phyloP scores from a whole-genome alignment of 2,329 filamentous ascomycete genomes.

The Ophidiomyces ophidiicola region DNA sequence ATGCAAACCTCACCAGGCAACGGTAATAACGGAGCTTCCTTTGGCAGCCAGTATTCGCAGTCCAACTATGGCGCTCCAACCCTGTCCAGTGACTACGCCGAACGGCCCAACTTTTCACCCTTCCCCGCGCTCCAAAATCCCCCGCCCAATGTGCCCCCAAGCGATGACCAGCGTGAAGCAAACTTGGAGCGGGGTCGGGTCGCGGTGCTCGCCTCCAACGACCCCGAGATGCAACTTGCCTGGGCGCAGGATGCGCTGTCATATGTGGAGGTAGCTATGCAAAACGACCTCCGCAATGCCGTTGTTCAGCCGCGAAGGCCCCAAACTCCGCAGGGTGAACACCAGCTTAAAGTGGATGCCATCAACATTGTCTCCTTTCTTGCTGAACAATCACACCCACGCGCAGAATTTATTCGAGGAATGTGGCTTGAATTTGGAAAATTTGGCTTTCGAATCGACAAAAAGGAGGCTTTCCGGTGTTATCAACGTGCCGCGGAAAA shows the following conservation, averaged over 20 bases:
- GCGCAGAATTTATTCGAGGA: slow-evolving; percentile 83
- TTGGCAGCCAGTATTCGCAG: slow-evolving; percentile 31
- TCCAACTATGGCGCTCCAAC: slow-evolving; percentile 26
- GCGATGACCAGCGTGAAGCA: slow-evolving; percentile 86
- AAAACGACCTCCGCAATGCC: slow-evolving; percentile 59
- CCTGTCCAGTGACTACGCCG: slow-evolving; percentile 28
- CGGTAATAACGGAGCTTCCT: slow-evolving; percentile 7
- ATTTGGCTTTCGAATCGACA: slow-evolving; percentile 79
- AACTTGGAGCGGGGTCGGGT: slow-evolving; percentile 74
- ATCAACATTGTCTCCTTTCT: slow-evolving; percentile 86
- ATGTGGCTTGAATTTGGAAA: slow-evolving; percentile 99
- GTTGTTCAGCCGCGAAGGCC: slow-evolving; percentile 50
- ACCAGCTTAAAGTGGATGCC: slow-evolving; percentile 75
- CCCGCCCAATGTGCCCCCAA: slow-evolving; percentile 80
- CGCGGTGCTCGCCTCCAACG: slow-evolving; percentile 79
- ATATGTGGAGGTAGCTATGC: slow-evolving; percentile 73
- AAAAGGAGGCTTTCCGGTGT: slow-evolving; percentile 81
- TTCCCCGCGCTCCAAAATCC: slow-evolving; percentile 72
- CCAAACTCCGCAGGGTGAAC: slow-evolving; percentile 73
- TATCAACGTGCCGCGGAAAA: slow-evolving; percentile 78
- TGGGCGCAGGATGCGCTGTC: slow-evolving; percentile 90
- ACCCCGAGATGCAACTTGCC: slow-evolving; percentile 89
- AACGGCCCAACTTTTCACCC: slow-evolving; percentile 70
- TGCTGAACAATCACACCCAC: slow-evolving; percentile 81
- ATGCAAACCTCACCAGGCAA: slow-evolving; percentile 19